Percentiles rank a stretch among this genome's conserved stretches.
Evolutionary conservation across 2,329 filamentous ascomycete genomes (phyloP).

Genomic region (Hypoxylon sp.): DNA sequence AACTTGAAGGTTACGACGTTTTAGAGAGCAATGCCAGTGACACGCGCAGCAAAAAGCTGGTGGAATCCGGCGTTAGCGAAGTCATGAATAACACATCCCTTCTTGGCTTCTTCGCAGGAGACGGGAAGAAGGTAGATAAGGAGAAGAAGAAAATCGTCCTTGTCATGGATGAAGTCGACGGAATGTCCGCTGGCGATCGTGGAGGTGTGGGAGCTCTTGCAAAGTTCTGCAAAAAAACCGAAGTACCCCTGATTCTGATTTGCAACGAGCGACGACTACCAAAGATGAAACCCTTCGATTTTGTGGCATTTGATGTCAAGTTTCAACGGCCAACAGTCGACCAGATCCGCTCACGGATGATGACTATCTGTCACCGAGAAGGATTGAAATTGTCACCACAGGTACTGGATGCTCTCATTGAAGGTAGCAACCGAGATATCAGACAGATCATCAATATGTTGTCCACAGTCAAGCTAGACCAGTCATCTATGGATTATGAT

Average conservation of each 20-base stretch:
- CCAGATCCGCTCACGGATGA: slow-evolving; percentile 90
- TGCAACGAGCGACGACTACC: slow-evolving; percentile 94
- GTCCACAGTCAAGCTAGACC: slow-evolving; percentile 91
- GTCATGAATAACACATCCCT: slow-evolving; percentile 95
- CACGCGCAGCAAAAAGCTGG: slow-evolving; percentile 93
- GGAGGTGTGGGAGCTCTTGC: slow-evolving; percentile 95
- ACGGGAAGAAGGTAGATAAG: slow-evolving; percentile 83
- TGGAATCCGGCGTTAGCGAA: slow-evolving; percentile 89
- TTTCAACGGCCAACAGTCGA: slow-evolving; percentile 93
- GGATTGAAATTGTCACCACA: slow-evolving; percentile 85
- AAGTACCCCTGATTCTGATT: slow-evolving; percentile 95
- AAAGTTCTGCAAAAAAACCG: slow-evolving; percentile 94
- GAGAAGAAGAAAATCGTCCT: slow-evolving; percentile 94
- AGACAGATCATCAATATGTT: slow-evolving; percentile 99
- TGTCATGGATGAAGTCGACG: slow-evolving; percentile 99
- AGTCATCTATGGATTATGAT: slow-evolving; percentile 83
- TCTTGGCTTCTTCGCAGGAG: slow-evolving; percentile 88
- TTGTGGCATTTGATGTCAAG: slow-evolving; percentile 84
- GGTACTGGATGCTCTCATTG: slow-evolving; percentile 93
- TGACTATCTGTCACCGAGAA: slow-evolving; percentile 95
- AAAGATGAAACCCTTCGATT: slow-evolving; percentile 99
- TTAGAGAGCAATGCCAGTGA: slow-evolving; percentile 97
- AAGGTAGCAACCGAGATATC: slow-evolving; percentile 95
- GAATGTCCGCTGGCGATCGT: slow-evolving; percentile 97
- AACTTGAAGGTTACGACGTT: slow-evolving; percentile 92